Evolutionary conservation across 2,329 filamentous ascomycete genomes (phyloP), one percentile per base, ranked within the genome.

Genomic region (Teratosphaeria destructans): DNA sequence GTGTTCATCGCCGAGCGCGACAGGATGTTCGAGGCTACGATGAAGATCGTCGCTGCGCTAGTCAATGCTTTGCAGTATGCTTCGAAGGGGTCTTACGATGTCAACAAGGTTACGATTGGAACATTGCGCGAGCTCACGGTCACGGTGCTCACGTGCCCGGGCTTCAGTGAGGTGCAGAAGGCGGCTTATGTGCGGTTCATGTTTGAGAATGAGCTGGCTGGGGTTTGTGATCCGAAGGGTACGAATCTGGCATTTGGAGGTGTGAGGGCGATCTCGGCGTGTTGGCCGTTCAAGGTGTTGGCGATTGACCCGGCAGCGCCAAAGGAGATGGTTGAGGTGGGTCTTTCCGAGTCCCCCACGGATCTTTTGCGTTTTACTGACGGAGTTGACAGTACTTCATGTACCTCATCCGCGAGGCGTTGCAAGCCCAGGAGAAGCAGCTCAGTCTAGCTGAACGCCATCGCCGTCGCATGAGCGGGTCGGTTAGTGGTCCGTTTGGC

Each of bases 1-100:
- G 78, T 81, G 66, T 78, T 74, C 1, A 66, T 82, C 26, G 67
- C 71, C 52, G 76, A 80, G 60, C 78, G 79, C 55, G 76, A 78
- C 58, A 62, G 68, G 10, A 65, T 82, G 32, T 81, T 77, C 68
- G 69, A 75, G 14, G 67, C 64, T 54, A 62, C 67, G 12, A 49
- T 66, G n/a, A 19, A 57, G 6, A 62, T 68, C 47, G 57, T 72
- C 53, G 59, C 63, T 27, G 60, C 58, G 6, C 64, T 74, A 14
- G 63, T 69, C 47, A 34, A 32, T 12, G 57, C 55, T n/a, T 56
- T 63, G 16, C 62, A 71, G 10, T 63, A 64, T 34, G 53, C 14
- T 61, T 60, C 43, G 54, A 54, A 58, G 49, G 63, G 32, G 52
- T 37, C 19, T 5, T 14, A 43, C 43, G 59, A 62, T 53, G 54